These are phyloP conservation scores for Roridomyces roridus DNA, from an alignment of 768 basidiomycete species.

Conservation along the genomic window DNA sequence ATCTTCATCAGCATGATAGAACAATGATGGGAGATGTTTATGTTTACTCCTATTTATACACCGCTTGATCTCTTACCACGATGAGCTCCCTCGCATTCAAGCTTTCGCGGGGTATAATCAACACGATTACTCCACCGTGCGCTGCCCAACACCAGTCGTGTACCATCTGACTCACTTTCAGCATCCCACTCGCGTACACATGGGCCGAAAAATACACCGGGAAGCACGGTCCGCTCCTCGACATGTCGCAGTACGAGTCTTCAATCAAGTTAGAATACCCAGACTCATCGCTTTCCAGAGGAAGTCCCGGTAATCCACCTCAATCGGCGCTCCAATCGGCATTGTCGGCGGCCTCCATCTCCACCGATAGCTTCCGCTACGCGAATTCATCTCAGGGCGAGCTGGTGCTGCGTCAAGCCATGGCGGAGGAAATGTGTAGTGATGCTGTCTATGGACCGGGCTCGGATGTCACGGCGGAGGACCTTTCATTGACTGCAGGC, in stretches of 20 bases:
- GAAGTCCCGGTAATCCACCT: conserved; percentile 74
- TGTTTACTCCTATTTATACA: no score
- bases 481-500: conserved; percentile 74
- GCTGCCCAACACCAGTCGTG: conserved; percentile 13
- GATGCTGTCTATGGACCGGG: conserved; percentile 54
- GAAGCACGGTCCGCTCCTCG: conserved; percentile 59
- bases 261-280: background rate
- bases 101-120: conserved; percentile 47
- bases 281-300: conserved; percentile 55
- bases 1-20: no score
- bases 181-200: conserved; percentile 63
- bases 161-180: conserved; percentile 26
- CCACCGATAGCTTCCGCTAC: conserved; percentile 58
- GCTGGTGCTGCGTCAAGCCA: conserved; percentile 49
- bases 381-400: conserved; percentile 63
- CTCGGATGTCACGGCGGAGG: conserved; percentile 54
- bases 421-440: conserved; percentile 69
- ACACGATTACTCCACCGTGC: conserved; percentile 55
- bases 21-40: background rate
- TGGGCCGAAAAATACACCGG: conserved; percentile 57
- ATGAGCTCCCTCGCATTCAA: conserved; percentile 30
- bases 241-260: conserved; percentile 64
- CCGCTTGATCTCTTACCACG: background rate
- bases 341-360: conserved; percentile 50
- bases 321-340: conserved; percentile 55